These are phyloP conservation scores for Chalciporus sp. DNA, from an alignment of 1,284 basidiomycete species.

Conservation along the genomic window DNA sequence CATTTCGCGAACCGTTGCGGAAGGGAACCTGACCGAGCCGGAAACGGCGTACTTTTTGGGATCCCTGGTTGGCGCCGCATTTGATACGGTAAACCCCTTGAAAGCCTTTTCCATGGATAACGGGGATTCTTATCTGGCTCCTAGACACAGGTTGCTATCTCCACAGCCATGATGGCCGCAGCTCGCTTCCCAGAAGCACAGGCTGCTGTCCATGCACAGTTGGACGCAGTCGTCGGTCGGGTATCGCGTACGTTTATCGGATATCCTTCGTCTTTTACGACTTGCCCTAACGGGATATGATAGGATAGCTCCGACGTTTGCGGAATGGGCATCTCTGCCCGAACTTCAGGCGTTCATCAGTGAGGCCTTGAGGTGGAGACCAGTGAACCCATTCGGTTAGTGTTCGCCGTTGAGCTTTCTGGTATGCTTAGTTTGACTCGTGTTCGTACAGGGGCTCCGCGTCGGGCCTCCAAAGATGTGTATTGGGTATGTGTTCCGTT, in stretches of 20 bases:
- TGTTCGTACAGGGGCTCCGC: slow-evolving; percentile 20
- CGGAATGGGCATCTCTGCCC: slow-evolving; percentile 23
- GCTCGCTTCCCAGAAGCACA: slow-evolving; percentile 61
- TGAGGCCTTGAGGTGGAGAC: slow-evolving; percentile 31
- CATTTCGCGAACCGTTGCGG: slow-evolving; percentile 46
- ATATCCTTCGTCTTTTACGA: not conserved
- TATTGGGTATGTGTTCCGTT: slow-evolving; percentile 20
- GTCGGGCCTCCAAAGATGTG: slow-evolving; percentile 21
- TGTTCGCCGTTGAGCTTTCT: not conserved
- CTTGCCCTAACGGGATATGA: not conserved
- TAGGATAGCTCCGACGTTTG: slow-evolving; percentile 26
- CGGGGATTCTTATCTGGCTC: not conserved
- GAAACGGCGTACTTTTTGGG: slow-evolving; percentile 64
- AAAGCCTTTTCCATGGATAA: not conserved
- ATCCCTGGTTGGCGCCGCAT: slow-evolving; percentile 65
- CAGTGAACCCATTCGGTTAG: slow-evolving; percentile 30
- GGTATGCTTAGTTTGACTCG: not conserved
- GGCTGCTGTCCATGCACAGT: slow-evolving; percentile 55
- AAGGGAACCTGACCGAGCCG: slow-evolving; percentile 51
- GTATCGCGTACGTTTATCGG: slow-evolving; percentile 42
- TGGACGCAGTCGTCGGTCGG: slow-evolving; percentile 58
- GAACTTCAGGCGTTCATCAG: slow-evolving; percentile 31
- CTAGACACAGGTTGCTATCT: slow-evolving; percentile 61
- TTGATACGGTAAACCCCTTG: slow-evolving; percentile 48
- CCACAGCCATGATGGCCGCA: slow-evolving; percentile 64